phyloP scores from a whole-genome alignment of 768 basidiomycete species.

The Tulasnella sp. region DNA sequence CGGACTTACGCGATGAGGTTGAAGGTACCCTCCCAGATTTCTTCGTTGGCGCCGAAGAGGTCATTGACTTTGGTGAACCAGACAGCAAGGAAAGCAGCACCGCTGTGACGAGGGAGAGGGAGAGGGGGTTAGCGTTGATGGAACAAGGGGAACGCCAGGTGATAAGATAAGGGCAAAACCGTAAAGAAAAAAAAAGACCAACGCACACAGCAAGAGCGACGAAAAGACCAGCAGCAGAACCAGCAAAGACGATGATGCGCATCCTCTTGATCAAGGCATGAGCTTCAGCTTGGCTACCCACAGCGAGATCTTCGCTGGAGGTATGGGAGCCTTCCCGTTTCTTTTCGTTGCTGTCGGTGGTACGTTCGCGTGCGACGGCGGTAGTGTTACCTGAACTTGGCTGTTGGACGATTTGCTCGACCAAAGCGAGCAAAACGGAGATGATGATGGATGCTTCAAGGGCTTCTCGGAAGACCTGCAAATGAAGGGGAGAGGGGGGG shows the following conservation, averaged over 20 bases:
- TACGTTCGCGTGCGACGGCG: slow-evolving; percentile 24
- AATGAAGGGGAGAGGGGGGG: too few relatives aligned
- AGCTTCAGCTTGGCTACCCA: neutral
- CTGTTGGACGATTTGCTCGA: slow-evolving; percentile 66
- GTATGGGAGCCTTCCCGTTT: neutral
- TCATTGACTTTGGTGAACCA: slow-evolving; percentile 90
- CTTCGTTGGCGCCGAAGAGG: slow-evolving; percentile 80
- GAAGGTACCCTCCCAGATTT: slow-evolving; percentile 84
- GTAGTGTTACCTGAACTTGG: slow-evolving; percentile 20
- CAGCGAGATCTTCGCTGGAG: neutral
- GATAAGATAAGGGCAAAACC: neutral
- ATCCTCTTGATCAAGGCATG: slow-evolving; percentile 30
- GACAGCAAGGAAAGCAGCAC: slow-evolving; percentile 25
- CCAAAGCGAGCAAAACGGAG: slow-evolving; percentile 84
- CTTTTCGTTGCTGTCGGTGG: slow-evolving; percentile 34
- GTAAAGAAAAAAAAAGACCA: too few relatives aligned
- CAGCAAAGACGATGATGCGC: slow-evolving; percentile 40
- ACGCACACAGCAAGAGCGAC: slow-evolving; percentile 65
- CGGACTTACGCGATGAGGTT: slow-evolving; percentile 35
- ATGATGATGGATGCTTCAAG: slow-evolving; percentile 88
- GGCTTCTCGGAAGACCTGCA: slow-evolving; percentile 75
- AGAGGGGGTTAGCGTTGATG: neutral
- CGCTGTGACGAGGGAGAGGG: neutral
- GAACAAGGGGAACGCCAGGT: neutral
- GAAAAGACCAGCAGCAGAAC: slow-evolving; percentile 67